These are phyloP conservation scores for Claviceps sp. DNA, from an alignment of 2,329 filamentous ascomycete genomes.

Conservation along the genomic window DNA sequence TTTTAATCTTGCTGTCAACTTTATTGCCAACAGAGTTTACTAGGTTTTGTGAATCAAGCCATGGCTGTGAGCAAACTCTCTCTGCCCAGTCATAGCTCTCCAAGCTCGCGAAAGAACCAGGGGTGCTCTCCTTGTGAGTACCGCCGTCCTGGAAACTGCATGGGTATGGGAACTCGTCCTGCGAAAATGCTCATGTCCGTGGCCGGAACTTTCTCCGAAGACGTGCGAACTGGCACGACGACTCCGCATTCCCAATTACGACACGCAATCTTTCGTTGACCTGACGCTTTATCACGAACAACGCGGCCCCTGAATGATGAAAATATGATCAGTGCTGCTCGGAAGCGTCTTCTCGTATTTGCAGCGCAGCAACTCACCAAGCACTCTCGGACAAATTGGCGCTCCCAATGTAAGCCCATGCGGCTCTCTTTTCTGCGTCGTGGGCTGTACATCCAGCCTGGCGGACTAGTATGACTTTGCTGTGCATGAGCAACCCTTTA, in stretches of 20 bases:
- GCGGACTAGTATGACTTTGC: constrained; percentile 56
- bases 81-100: constrained; percentile 3
- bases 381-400: constrained; percentile 89
- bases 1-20: too few species aligned
- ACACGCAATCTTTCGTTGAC: constrained; percentile 62
- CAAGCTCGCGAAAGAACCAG: constrained; percentile 27
- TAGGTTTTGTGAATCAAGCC: not conserved
- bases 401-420: constrained; percentile 80
- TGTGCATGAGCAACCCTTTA: constrained; percentile 69
- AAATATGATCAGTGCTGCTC: constrained; percentile 1
- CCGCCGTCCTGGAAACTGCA: constrained; percentile 41
- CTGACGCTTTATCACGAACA: constrained; percentile 52
- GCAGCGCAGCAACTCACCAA: constrained; percentile 45
- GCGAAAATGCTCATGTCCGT: constrained; percentile 31
- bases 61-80: too few species aligned
- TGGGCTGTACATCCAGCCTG: not conserved
- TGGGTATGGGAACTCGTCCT: constrained; percentile 46
- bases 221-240: constrained; percentile 44
- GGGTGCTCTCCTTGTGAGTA: constrained; percentile 30
- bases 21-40: not conserved
- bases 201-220: constrained; percentile 6
- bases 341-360: not conserved
- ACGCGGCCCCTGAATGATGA: constrained; percentile 57
- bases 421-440: constrained; percentile 13
- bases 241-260: constrained; percentile 97